These are phyloP conservation scores for Botrytis elliptica DNA, from an alignment of 2,329 filamentous ascomycete species.

Conservation along the genomic window DNA sequence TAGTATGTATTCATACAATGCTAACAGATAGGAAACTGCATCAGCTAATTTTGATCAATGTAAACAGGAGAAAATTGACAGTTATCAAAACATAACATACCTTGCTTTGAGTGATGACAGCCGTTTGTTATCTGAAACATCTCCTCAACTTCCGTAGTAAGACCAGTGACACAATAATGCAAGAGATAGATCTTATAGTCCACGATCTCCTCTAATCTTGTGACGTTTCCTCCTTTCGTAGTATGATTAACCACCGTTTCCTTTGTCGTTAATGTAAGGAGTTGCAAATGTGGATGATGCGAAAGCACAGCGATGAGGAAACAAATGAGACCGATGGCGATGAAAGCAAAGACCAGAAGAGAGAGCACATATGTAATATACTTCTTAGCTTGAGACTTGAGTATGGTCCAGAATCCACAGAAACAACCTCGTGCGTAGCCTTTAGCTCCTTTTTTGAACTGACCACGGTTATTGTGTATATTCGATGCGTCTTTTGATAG, in stretches of 20 bases:
- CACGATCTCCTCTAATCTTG: background rate
- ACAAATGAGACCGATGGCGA: background rate
- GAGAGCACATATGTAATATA: conserved; percentile 4
- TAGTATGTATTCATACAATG: background rate
- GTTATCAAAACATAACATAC: background rate
- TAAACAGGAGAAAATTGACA: background rate
- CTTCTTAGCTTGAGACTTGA: conserved; percentile 4
- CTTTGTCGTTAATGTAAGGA: conserved; percentile 1
- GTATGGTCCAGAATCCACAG: background rate
- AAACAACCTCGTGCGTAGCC: conserved; percentile 4
- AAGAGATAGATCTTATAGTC: conserved; percentile 1
- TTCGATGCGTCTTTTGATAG: background rate
- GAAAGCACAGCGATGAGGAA: background rate
- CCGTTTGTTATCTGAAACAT: background rate
- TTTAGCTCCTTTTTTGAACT: background rate
- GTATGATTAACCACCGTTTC: background rate
- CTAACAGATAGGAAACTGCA: background rate
- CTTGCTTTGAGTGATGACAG: conserved; percentile 8
- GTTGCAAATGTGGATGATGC: conserved; percentile 8
- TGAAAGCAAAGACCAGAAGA: conserved; percentile 1
- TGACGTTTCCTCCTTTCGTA: too few species aligned
- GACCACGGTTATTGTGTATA: background rate
- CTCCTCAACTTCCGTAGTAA: background rate
- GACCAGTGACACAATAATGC: conserved; percentile 9
- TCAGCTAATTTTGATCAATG: background rate